Conservation (phyloP, 139 green algal species). For the Coelastrella sp. region DNA sequence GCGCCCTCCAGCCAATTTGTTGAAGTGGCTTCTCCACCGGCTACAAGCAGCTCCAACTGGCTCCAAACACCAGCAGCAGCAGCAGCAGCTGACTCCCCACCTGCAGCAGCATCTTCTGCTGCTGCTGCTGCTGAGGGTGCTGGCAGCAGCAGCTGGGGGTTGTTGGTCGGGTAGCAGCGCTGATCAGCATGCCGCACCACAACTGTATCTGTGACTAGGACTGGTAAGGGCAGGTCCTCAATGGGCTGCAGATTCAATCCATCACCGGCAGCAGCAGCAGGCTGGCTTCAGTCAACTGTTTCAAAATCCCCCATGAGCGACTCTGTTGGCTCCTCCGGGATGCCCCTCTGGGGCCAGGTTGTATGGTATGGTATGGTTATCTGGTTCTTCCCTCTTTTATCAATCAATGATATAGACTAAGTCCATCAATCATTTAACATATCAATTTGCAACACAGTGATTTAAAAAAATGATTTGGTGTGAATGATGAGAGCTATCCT, state of each 20-base stretch:
- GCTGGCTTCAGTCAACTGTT: not conserved
- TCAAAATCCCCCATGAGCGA: too few relatives aligned
- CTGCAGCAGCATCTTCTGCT: not conserved
- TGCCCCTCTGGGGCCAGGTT: too few relatives aligned
- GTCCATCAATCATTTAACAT: too few relatives aligned
- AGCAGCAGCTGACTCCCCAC: not conserved
- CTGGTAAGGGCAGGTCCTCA: conserved; percentile 73
- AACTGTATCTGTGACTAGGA: conserved; percentile 67
- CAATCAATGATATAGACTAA: too few relatives aligned
- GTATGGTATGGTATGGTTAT: too few relatives aligned
- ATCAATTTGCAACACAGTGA: too few relatives aligned
- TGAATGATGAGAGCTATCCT: too few relatives aligned
- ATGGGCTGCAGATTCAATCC: conserved; percentile 20
- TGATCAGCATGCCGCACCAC: conserved; percentile 75
- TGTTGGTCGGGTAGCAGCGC: conserved; percentile 39
- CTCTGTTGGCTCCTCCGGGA: too few relatives aligned
- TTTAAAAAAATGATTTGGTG: too few relatives aligned
- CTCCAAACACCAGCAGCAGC: conserved; percentile 54
- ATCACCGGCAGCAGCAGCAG: not conserved
- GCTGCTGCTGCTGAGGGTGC: conserved; percentile 5
- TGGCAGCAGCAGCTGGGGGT: not conserved
- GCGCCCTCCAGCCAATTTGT: conserved; percentile 62
- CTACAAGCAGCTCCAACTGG: conserved; percentile 58
- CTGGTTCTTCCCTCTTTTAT: too few relatives aligned
- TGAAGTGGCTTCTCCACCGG: conserved; percentile 41